Evolutionary conservation across 202 grass and related monocot genomes (phyloP), one percentile per base, ranked within the genome.

Genomic region (Miscanthus sacchariflorus): DNA sequence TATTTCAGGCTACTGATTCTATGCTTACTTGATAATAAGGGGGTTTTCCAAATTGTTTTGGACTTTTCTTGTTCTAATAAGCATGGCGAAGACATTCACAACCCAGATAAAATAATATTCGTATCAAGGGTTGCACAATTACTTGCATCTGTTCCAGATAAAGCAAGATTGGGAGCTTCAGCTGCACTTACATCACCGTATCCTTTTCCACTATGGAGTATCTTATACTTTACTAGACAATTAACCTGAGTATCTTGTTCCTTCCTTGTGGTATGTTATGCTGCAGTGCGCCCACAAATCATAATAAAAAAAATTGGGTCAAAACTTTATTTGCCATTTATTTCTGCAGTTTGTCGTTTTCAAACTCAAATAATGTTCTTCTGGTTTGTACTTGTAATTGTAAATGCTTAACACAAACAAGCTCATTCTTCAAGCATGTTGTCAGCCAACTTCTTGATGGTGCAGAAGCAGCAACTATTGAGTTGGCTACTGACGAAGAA

Each of bases 121-220:
- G 80, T 93, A 77, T 92, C 91, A 83, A 96, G 91, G 70, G 49
- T 92, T 81, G 91, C 92, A 39, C 96, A 95, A 70, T 46, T 95
- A 81, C 88, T 99, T 85, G 90, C 88, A 89, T 99, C 96, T 67
- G 56, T 99, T 96, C 96, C 96, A 74, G 96, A 99, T 87, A 99
- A 99, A 95, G 65, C 87, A 86, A 96, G 88, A 85, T 70, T 89
- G 39, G 77, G 79, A 91, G 84, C 88, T 48, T 88, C 85, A 82
- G 81, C 89, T 66, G 87, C 84, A 36, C 81, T 99, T 83, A 68
- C 88, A 56, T 83, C 94, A 45, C 76, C 72, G 96, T 95, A 99
- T 99, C 94, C 94, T 90, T 65, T 69, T 72, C 40, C 61, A n/a
- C 25, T 83, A 19, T 88, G 70, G 38, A 46, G 19, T 56, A 83